Evolutionary conservation across 192 early-diverging fungal species (phyloP).

Genomic region (Backusella luteola): DNA sequence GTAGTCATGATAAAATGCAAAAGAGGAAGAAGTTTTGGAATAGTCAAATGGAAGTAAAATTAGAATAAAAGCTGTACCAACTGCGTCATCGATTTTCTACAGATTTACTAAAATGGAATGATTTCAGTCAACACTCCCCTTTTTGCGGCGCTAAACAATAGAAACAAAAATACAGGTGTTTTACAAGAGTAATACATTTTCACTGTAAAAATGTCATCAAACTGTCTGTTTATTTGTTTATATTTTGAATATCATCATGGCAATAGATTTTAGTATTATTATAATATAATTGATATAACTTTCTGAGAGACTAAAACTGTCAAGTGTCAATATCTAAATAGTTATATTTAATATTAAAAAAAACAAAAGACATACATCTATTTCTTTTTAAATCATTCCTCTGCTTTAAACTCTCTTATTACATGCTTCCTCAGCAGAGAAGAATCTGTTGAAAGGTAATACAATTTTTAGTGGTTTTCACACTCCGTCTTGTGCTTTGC

Average conservation of each 20-base stretch:
- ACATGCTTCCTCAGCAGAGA: neutral
- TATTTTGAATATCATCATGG: neutral
- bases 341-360: neutral
- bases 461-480: neutral
- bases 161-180: neutral
- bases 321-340: neutral
- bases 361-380: neutral
- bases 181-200: neutral
- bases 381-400: neutral
- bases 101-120: neutral
- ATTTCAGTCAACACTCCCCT: neutral
- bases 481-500: neutral
- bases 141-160: neutral
- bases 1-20: neutral
- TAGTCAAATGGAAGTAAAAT: neutral
- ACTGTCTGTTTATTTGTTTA: neutral
- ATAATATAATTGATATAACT: neutral
- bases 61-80: neutral
- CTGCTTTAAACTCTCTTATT: neutral
- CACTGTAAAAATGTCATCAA: neutral
- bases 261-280: neutral
- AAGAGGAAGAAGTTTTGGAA: neutral
- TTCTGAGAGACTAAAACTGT: neutral
- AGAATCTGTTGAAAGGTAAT: neutral
- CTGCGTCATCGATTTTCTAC: constrained; percentile 4